Evolutionary conservation across 2,329 filamentous ascomycete genomes (phyloP), one percentile per base, ranked within the genome.

Genomic region (Tolypocladium amazonense): DNA sequence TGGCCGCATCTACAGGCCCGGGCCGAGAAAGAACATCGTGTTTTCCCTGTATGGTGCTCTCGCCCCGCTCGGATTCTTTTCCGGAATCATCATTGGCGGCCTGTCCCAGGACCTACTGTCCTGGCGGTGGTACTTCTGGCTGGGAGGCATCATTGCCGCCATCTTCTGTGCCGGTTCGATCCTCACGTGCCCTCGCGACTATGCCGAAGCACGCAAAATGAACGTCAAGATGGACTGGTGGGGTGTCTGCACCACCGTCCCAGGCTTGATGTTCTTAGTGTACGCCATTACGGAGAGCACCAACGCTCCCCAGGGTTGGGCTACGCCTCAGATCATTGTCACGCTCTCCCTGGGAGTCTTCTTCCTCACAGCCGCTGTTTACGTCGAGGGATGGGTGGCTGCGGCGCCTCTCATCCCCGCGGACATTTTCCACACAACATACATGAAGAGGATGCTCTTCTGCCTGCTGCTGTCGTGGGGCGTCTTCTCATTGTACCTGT

Each of bases 121-220:
- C 0, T 89, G 86, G 85, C 70, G 80, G 4, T 88, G 84, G 82
- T 89, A 86, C 69, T 89, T 89, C 69, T 89, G 80, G 74, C 80
- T 89, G 58, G 86, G 86, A 0, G 65, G 67, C 59, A 72, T 75
- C 25, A 64, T 75, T 47, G 62, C 71, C 11, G 76, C 79, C 0
- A n/a, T 86, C n/a, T 68, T 81, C 9, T 79, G 77, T 2, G 75
- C 80, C 55, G 81, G 80, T 57, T 71, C 73, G 0, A 63, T 74
- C 27, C 58, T 76, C 54, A 70, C 71, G 6, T 68, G 75, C 23
- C 75, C 75, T 1, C 68, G 66, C 9, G 73, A 76, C 61, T 70
- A 68, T 62, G 58, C 65, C 59, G 52, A 73, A 67, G 62, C 71
- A 64, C 69, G 68, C 55, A 64, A 65, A 33, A 62, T 64, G 47